Evolutionary conservation across 1,284 basidiomycete species (phyloP).

Genomic region (Naganishia sp.): DNA sequence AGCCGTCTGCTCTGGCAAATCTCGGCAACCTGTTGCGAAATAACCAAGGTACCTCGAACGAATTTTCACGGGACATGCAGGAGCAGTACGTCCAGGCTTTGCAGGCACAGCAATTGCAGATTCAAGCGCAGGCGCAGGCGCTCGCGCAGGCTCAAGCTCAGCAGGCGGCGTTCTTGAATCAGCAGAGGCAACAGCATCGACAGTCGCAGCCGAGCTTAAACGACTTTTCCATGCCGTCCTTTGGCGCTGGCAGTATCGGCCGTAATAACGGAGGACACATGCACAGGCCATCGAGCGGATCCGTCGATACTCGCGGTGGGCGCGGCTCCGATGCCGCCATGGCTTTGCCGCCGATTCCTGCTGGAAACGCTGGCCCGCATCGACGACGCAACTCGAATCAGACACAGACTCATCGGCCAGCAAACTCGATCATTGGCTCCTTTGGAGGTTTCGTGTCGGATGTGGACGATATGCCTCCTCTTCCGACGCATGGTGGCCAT

Average conservation of each 20-base stretch:
- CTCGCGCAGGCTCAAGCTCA: conserved; percentile 26
- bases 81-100: conserved; percentile 30
- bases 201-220: conserved; percentile 27
- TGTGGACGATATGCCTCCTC: conserved; percentile 45
- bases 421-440: conserved; percentile 35
- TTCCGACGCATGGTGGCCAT: conserved; percentile 61
- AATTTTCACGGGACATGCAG: conserved; percentile 25
- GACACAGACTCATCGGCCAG: conserved; percentile 31
- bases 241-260: not conserved
- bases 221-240: conserved; percentile 32
- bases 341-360: conserved; percentile 29
- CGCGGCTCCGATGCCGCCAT: conserved; percentile 30
- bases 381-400: conserved; percentile 84
- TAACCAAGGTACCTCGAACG: conserved; percentile 13
- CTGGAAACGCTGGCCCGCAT: conserved; percentile 57
- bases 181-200: conserved; percentile 20
- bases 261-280: conserved; percentile 6
- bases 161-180: conserved; percentile 10
- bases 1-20: conserved; percentile 67
- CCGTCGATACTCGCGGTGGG: conserved; percentile 12
- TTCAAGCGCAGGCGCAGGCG: conserved; percentile 28
- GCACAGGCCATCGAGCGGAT: conserved; percentile 22
- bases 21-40: conserved; percentile 37
- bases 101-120: conserved; percentile 27
- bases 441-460: conserved; percentile 39